These are phyloP conservation scores for Malus asiatica DNA, from an alignment of 306 rosid species.

Conservation along the genomic window DNA sequence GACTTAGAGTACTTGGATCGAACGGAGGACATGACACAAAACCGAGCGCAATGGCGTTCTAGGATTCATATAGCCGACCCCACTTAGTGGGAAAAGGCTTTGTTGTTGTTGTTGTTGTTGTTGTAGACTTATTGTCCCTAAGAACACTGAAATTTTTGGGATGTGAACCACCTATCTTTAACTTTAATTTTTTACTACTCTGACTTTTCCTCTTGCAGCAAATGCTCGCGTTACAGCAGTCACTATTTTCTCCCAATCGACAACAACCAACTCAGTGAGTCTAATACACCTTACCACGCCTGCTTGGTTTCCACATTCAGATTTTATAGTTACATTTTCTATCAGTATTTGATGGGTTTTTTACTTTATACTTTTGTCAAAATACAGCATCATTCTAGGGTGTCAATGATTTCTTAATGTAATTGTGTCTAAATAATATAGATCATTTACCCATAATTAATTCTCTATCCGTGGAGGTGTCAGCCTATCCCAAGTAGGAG, in stretches of 20 bases:
- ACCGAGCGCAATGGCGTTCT: too few species aligned
- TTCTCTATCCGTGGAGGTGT: background rate
- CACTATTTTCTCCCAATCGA: conserved; percentile 38
- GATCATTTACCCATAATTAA: background rate
- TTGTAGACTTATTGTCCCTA: background rate
- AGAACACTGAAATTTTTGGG: background rate
- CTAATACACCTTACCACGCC: background rate
- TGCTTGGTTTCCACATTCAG: background rate
- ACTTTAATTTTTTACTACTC: background rate
- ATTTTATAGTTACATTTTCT: background rate
- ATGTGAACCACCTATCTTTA: background rate
- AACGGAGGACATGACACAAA: too few species aligned
- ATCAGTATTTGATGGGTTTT: background rate
- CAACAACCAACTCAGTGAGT: conserved; percentile 48
- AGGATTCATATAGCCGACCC: too few species aligned
- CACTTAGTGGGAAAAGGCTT: too few species aligned
- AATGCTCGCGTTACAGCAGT: conserved; percentile 44
- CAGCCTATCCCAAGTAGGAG: background rate
- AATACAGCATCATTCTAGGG: background rate
- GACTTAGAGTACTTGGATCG: too few species aligned
- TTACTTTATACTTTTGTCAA: background rate
- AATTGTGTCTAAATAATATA: background rate
- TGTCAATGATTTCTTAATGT: background rate
- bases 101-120: too few species aligned
- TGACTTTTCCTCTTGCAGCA: conserved; percentile 30